Evolutionary conservation across 331 rosid species (phyloP).

Genomic region (Malus hybrid): DNA sequence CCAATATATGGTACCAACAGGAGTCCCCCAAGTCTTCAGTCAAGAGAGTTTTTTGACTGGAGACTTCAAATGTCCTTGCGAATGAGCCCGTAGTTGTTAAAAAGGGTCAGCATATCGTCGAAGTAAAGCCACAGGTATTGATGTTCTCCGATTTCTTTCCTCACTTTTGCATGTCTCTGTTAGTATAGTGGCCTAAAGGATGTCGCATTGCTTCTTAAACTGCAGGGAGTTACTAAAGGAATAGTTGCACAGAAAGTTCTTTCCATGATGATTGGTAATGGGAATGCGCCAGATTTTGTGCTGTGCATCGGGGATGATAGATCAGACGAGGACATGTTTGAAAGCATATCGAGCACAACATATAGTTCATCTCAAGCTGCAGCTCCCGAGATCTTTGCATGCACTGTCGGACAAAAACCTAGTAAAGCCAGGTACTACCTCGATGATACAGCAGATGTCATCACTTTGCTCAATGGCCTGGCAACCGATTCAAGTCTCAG

Average conservation of each 20-base stretch:
- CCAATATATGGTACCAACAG: no score
- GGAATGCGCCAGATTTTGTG: slow-evolving; percentile 57
- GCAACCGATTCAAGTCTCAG: slow-evolving; percentile 26
- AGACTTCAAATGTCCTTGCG: slow-evolving; percentile 32
- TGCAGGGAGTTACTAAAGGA: slow-evolving; percentile 81
- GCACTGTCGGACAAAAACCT: slow-evolving; percentile 85
- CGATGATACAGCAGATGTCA: slow-evolving; percentile 54
- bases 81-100: slow-evolving; percentile 73
- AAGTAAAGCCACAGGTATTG: slow-evolving; percentile 70
- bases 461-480: slow-evolving; percentile 48
- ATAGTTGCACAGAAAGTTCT: slow-evolving; percentile 59
- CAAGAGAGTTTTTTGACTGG: no score
- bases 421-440: slow-evolving; percentile 89
- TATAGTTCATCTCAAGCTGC: slow-evolving; percentile 23
- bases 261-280: slow-evolving; percentile 35
- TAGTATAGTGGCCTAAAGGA: slow-evolving; percentile 7
- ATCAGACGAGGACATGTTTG: slow-evolving; percentile 95
- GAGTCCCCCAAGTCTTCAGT: no score
- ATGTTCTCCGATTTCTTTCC: background rate
- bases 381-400: slow-evolving; percentile 59
- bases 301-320: slow-evolving; percentile 82
- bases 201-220: slow-evolving; percentile 6
- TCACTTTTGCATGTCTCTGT: background rate
- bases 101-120: slow-evolving; percentile 64
- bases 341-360: slow-evolving; percentile 45